Base-by-base conservation (phyloP, 495 filamentous ascomycete genomes). In the Thozetella sp. region DNA sequence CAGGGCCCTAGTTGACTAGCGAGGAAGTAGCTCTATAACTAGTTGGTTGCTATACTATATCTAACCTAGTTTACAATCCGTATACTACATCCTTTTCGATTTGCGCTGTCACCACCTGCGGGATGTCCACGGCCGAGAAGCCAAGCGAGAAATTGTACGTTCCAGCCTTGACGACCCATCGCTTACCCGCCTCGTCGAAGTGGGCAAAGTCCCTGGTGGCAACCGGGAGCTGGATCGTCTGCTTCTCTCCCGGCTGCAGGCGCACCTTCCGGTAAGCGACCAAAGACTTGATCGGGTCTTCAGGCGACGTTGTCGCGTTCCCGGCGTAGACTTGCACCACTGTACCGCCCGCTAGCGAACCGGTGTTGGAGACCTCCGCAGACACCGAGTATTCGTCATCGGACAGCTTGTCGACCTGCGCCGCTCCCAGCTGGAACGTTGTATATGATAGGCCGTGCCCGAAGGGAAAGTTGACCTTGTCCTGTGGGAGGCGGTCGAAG, bases 371-470 rank as follows among this genome's bases (percentile, higher is more conserved):
- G 52, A 54, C 27, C 4, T 20, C 52, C 27, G 9, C 22, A 13
- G 51, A 4, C 51, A 53, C 43, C 9, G n/a, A 10, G 43, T 48
- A 48, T 48, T 10, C 43, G 10, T 48, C 43, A 20, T 11, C 43
- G 10, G 43, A 4, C n/a, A 15, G 12, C 43, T 48, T 11, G 11
- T 48, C 43, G 43, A 48, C n/a, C n/a, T 10, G 4, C 9, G 43
- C 43, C 43, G 4, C 3, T 10, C 51, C 22, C 3, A 54, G 17
- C 25, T 54, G 3, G 17, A 54, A 54, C 13, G 22, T 82, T 0
- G 86, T 83, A 67, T 89, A 89, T 2, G 82, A 84, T 0, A 88
- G 72, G 9, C 87, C 86, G 61, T 84, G 77, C 11, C 87, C 87
- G 64, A 90, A 90, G 22, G 81, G 70, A 66, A 88, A 89, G n/a